Evolutionary conservation across 495 filamentous ascomycete species (phyloP), one percentile per base, ranked within the genome.

Genomic region (Neurospora hispaniola): DNA sequence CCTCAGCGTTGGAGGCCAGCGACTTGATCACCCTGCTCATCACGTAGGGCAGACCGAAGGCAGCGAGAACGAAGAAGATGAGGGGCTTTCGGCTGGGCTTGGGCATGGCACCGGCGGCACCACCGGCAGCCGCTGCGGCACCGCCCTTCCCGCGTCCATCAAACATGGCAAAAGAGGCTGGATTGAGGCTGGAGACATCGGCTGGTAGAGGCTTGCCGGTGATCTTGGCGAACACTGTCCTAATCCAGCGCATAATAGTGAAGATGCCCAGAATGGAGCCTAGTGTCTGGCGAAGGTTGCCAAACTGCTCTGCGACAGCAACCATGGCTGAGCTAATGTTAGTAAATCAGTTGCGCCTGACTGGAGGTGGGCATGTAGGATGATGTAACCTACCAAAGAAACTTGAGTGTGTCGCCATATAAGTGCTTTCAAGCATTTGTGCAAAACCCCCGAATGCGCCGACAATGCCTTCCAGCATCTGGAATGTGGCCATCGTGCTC

Each of bases 381-480:
- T 12, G 46, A 31, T 39, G 27, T 42, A 39, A 86, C 92, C 80
- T 89, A 98, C 95, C 96, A 80, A 98, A 98, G 83, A 99, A 99
- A 70, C 92, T 95, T 69, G 93, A 96, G 84, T 98, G 96, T 4
- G 96, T 99, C n/a, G 96, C 96, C 96, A 99, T 98, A 77, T 97
- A 99, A 12, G 96, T 98, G 81, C 95, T 98, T 83, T 99, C 96
- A 12, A 99, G 87, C 96, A 99, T 98, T 86, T 99, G 96, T 20
- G 96, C 94, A 79, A 99, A 97, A 3, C 96, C 96, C 40, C 95
- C 93, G 82, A 96, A 98, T 18, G 96, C 94, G n/a, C 93, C 91
- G n/a, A 98, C 96, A 59, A 99, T 92, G 74, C 94, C 96, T 84
- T 99, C 96, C 48, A 99, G 94, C 86, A 98, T 92, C 86, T 98